Evolutionary conservation across 805 yeast genomes (phyloP).

Genomic region (Zygosaccharomyces rouxii): DNA sequence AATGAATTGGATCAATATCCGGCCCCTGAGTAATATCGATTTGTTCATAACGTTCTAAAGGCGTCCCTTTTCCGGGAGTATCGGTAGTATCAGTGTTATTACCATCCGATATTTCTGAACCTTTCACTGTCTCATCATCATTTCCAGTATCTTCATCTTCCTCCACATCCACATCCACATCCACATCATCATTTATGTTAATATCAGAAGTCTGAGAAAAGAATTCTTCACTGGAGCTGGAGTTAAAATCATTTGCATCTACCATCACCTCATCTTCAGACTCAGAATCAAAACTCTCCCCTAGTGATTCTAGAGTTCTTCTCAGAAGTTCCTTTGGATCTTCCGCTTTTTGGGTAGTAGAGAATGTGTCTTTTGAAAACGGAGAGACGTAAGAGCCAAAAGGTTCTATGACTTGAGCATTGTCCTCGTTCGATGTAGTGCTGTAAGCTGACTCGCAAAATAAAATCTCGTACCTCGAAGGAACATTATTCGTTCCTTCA

Average conservation of each 20-base stretch:
- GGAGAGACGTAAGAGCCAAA: constrained; percentile 22
- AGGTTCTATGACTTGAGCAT: constrained; percentile 7
- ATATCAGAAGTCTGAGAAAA: background rate
- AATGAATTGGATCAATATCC: background rate
- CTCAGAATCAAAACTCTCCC: constrained; percentile 1
- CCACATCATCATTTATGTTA: background rate
- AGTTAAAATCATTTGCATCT: constrained; percentile 2
- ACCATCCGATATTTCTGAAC: background rate
- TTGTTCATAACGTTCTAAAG: background rate
- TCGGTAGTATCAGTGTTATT: constrained; percentile 4
- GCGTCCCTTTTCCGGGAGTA: constrained; percentile 3
- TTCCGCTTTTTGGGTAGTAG: background rate
- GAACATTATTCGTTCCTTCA: background rate
- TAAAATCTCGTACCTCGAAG: constrained; percentile 16
- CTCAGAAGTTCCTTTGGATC: constrained; percentile 9
- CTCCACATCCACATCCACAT: too few species aligned
- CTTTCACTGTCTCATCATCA: background rate
- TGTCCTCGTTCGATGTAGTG: constrained; percentile 22
- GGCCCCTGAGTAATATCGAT: background rate
- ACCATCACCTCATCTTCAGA: constrained; percentile 6
- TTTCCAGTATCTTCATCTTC: background rate
- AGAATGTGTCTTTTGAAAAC: constrained; percentile 20
- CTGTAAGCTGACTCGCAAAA: constrained; percentile 25
- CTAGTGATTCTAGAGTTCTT: constrained; percentile 11
- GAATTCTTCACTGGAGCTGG: constrained; percentile 2